These are phyloP conservation scores for Clarkia xantiana DNA, from an alignment of 345 rosid genomes.

Conservation along the genomic window DNA sequence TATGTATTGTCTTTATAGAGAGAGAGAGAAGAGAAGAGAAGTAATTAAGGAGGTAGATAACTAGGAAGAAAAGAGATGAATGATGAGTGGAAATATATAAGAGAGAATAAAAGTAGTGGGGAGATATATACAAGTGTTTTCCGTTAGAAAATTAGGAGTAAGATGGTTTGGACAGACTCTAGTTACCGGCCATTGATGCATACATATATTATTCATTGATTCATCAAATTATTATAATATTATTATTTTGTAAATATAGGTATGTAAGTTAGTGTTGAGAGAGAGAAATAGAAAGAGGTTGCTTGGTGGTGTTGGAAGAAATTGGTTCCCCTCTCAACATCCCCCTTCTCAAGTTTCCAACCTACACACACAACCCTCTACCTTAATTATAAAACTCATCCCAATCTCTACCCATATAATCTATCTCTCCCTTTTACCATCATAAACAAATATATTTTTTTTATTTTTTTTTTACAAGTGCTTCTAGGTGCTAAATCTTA, in stretches of 20 bases:
- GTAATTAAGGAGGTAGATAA: background rate
- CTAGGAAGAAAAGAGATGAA: too few relatives aligned
- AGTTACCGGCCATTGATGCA: slow-evolving; percentile 16
- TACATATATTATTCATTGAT: background rate
- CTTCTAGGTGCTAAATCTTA: too few relatives aligned
- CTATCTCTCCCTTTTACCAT: background rate
- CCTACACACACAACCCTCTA: slow-evolving; percentile 10
- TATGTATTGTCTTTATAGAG: background rate
- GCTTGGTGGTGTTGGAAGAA: slow-evolving; percentile 15
- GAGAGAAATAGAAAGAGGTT: slow-evolving; percentile 7
- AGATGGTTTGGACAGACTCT: slow-evolving; percentile 13
- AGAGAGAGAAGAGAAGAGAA: background rate
- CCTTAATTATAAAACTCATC: background rate
- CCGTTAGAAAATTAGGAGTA: slow-evolving; percentile 11
- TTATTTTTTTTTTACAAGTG: too few relatives aligned
- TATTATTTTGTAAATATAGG: background rate
- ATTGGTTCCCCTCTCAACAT: slow-evolving; percentile 18
- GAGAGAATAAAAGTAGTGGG: too few relatives aligned
- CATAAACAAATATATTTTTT: too few relatives aligned
- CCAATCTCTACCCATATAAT: background rate
- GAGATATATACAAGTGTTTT: background rate
- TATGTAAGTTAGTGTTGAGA: background rate
- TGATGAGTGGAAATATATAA: slow-evolving; percentile 1
- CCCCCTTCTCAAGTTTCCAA: slow-evolving; percentile 11
- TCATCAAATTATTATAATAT: background rate